Conservation (phyloP, 2,329 filamentous ascomycete species). For the Elsinoe australis region DNA sequence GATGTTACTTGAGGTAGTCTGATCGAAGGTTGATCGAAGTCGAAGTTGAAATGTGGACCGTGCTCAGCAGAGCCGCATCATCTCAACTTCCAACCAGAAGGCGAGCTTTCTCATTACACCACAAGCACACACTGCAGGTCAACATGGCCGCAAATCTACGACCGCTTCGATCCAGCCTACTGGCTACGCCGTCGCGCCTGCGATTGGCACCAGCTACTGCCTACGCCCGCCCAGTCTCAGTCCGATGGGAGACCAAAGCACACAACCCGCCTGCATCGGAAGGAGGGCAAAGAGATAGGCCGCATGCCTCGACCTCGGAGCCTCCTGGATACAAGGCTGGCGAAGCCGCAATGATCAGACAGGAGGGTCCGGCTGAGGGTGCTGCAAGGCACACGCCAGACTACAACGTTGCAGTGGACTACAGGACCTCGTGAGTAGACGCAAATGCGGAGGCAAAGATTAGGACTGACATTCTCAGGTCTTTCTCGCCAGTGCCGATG, state of each 20-base stretch:
- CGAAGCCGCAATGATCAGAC: conserved; percentile 40
- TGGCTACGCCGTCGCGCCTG: conserved; percentile 25
- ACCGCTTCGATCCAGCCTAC: conserved; percentile 26
- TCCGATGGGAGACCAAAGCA: conserved; percentile 27
- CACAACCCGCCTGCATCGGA: conserved; percentile 33
- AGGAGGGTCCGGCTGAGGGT: conserved; percentile 44
- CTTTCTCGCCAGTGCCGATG: conserved; percentile 85
- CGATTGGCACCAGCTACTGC: conserved; percentile 14
- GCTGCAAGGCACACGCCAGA: conserved; percentile 64
- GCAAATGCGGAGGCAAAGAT: conserved; percentile 1
- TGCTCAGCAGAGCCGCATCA: too few species aligned
- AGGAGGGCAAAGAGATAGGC: conserved; percentile 27
- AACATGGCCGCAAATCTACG: conserved; percentile 35
- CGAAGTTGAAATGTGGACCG: too few species aligned
- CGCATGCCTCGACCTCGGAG: conserved; percentile 15
- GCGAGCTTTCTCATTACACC: too few species aligned
- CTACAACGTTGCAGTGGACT: conserved; percentile 73
- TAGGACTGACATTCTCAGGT: conserved; percentile 45
- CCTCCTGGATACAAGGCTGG: conserved; percentile 19
- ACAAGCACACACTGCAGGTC: too few species aligned
- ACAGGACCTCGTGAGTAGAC: conserved; percentile 78
- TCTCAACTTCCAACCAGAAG: too few species aligned
- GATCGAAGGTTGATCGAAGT: too few species aligned
- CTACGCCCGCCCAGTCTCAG: conserved; percentile 10
- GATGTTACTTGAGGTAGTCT: conserved; percentile 17